Base-by-base conservation (phyloP, 768 basidiomycete genomes). In the Cystoderma amianthinum region DNA sequence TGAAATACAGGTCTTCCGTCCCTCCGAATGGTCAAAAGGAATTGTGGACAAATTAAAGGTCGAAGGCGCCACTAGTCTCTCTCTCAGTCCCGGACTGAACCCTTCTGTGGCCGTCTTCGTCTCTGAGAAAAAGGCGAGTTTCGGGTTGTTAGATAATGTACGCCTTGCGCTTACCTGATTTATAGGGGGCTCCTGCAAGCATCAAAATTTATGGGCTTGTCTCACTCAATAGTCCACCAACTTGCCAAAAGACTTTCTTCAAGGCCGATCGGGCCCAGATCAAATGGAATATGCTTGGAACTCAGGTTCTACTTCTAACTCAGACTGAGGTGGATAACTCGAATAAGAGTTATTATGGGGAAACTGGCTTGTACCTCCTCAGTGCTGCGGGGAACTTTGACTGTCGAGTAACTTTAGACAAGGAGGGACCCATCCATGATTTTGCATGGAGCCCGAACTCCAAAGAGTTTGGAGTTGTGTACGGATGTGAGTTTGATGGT, bases 341-440 rank as follows among this genome's bases (percentile, higher is more conserved):
- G 35, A 95, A 95, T 62, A 96, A 89, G 76, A 93, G 85, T 54
- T 99, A 99, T 61, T 99, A 98, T 50, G 96, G 96, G 41, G 95
- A 98, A 69, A 96, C 94, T 2, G 89, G 90, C 39, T 68, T 99
- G 54, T 97, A 95, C 64, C 74, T 97, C 11, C 77, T 98, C 47
- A 92, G 84, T 48, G 81, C 92, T 13, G 85, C 90, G 6, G 94
- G 95, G 12, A 88, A 91, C 51, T 97, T 93, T 52, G 94, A 97
- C 57, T 91, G 89, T 56, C 74, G 91, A 20, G 86, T 98, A 19
- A 67, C 73, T 1, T 66, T 89, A 51, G 93, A 96, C 65, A 97
- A 96, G 68, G 95, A 98, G 46, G 96, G 96, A 1, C 93, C 93
- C 1, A 91, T 99, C 47, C 93, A 96, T 54, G 96, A 98, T 58